Percentiles rank a stretch among this genome's conserved stretches.
phyloP scores from a whole-genome alignment of 2,329 filamentous ascomycete genomes.

The Xylariaceae sp. region DNA sequence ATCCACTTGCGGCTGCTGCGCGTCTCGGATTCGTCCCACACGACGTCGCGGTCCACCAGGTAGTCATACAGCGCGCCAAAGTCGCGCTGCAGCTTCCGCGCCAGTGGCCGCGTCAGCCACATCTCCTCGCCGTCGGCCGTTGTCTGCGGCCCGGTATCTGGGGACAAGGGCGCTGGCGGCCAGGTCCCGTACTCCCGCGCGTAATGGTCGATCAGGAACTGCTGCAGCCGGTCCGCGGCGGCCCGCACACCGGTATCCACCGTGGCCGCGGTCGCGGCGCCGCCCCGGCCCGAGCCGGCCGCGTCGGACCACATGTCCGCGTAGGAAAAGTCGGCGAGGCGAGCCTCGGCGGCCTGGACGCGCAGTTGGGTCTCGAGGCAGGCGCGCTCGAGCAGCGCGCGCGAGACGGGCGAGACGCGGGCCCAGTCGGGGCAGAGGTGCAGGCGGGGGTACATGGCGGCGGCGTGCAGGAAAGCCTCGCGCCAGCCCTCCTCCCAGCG shows the following conservation, averaged over 20 bases:
- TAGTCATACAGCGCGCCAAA: conserved; percentile 66
- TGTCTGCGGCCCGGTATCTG: conserved; percentile 12
- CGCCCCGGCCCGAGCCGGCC: background rate
- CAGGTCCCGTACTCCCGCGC: conserved; percentile 49
- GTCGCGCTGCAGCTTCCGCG: conserved; percentile 52
- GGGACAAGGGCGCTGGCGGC: conserved; percentile 42
- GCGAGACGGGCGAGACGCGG: conserved; percentile 52
- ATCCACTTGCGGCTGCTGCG: conserved; percentile 57
- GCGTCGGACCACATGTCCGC: conserved; percentile 49
- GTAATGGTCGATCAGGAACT: conserved; percentile 55
- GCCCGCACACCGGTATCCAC: background rate
- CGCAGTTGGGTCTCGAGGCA: conserved; percentile 55
- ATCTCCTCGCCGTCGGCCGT: conserved; percentile 34
- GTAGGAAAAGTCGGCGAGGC: conserved; percentile 53
- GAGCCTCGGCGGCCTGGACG: conserved; percentile 54
- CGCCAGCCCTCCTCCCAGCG: conserved; percentile 61
- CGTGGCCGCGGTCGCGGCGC: background rate
- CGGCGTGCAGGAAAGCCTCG: conserved; percentile 59
- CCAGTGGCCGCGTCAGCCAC: conserved; percentile 55
- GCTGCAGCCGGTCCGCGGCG: conserved; percentile 48
- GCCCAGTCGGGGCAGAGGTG: conserved; percentile 49
- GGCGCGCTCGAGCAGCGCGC: conserved; percentile 54
- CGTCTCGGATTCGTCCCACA: conserved; percentile 57
- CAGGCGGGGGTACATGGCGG: conserved; percentile 53
- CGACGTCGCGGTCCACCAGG: conserved; percentile 57